These are phyloP conservation scores for Meyerozyma elateridarum DNA, from an alignment of 1,139 yeast genomes.

Conservation along the genomic window DNA sequence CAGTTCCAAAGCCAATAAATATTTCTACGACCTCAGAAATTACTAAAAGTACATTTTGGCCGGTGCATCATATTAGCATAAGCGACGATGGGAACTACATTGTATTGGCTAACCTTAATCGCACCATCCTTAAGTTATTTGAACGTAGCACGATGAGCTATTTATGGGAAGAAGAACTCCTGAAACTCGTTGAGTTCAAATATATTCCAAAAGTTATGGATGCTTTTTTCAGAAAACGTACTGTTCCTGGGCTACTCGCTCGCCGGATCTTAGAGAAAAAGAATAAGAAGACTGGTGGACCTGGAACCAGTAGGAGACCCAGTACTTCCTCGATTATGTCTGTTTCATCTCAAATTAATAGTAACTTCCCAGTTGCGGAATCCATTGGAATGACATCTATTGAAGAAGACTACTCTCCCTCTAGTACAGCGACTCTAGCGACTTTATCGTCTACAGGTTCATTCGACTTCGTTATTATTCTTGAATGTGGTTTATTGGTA, in stretches of 20 bases:
- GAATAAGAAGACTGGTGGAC: slow-evolving; percentile 5
- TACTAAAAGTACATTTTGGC: slow-evolving; percentile 50
- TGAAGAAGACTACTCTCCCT: too few species aligned
- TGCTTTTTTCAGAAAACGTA: slow-evolving; percentile 54
- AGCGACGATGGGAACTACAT: slow-evolving; percentile 59
- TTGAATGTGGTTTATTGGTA: slow-evolving; percentile 43
- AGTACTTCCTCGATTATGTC: slow-evolving; percentile 6
- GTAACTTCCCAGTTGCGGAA: slow-evolving; percentile 25
- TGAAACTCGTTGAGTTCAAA: too few species aligned
- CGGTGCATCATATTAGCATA: slow-evolving; percentile 56
- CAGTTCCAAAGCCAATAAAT: slow-evolving; percentile 33
- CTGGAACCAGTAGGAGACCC: slow-evolving; percentile 9
- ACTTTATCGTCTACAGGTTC: too few species aligned
- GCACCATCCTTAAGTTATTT: slow-evolving; percentile 53
- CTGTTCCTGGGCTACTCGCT: slow-evolving; percentile 47
- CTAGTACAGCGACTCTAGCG: too few species aligned
- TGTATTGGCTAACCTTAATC: slow-evolving; percentile 49
- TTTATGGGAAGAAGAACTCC: slow-evolving; percentile 43
- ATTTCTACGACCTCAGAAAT: slow-evolving; percentile 38
- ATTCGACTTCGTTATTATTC: slow-evolving; percentile 32
- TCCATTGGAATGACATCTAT: background rate
- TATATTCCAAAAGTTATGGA: slow-evolving; percentile 39
- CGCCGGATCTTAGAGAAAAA: slow-evolving; percentile 35
- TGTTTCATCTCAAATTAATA: slow-evolving; percentile 21
- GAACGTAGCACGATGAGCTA: slow-evolving; percentile 49